Evolutionary conservation across 768 basidiomycete species (phyloP), one percentile per base, ranked within the genome.

Genomic region (Serpula lacrymans): DNA sequence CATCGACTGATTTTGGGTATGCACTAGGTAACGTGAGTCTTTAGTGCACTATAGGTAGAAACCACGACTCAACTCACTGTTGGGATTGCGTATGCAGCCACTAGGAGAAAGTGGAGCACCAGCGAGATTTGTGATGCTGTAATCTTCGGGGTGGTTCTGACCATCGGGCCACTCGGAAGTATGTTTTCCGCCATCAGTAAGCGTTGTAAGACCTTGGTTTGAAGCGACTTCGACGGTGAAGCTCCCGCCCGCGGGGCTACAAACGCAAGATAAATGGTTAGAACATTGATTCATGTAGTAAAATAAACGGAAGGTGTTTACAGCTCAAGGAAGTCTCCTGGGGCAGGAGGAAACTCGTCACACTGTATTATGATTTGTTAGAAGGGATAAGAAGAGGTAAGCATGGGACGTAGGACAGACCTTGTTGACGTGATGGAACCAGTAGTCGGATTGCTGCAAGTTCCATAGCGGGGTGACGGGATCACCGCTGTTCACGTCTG

Each of bases 171-270:
- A 77, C 9, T 63, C 67, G 16, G 63, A 58, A 1, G 60, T 45
- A 41, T 63, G 59, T 21, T 53, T 30, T 8, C 73, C 71, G 37
- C 57, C 46, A 50, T 68, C 73, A 1, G 72, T 69, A 9, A 74
- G 57, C 5, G 64, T 49, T 16, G 75, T 78, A 46, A 67, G 58
- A 22, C 66, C 77, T 10, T 70, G 69, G 53, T 78, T 77, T 6
- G 65, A 60, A 4, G 71, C 69, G 20, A 77, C 62, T 51, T 77
- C 74, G 14, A 76, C 67, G 1, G 63, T 66, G 52, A 77, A 76
- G 27, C 59, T 56, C 28, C 63, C 58, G 25, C 74, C 75, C 3
- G 72, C 77, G 6, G 75, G 77, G 9, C 75, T 75, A 43, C n/a
- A n/a, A n/a, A n/a, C n/a, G n/a, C n/a, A n/a, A 2, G 16, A 17